Percentiles rank a stretch among this genome's conserved stretches.
phyloP scores from a whole-genome alignment of 176 grass and related monocot genomes.

The Neostapfia colusana region DNA sequence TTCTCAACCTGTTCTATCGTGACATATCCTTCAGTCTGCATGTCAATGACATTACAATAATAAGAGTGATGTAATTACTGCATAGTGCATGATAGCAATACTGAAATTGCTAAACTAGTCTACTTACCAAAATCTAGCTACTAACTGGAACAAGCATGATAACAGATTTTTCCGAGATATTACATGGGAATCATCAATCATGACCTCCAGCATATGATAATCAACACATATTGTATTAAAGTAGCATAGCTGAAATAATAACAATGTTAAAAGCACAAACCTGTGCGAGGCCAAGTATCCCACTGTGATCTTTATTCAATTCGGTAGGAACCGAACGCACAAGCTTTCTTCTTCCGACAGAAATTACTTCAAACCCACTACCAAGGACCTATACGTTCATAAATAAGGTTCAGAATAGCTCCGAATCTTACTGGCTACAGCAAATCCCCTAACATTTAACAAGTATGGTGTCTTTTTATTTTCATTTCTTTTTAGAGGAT shows the following conservation, averaged over 20 bases:
- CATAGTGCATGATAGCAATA: neutral
- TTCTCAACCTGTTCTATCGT: conserved; percentile 72
- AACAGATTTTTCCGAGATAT: neutral
- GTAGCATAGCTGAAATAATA: neutral
- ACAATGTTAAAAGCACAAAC: conserved; percentile 47
- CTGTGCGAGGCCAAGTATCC: conserved; percentile 95
- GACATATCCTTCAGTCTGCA: conserved; percentile 78
- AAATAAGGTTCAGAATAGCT: conserved; percentile 18
- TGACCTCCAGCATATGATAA: neutral
- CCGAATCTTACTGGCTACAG: neutral
- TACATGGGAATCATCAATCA: neutral
- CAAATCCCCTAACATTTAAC: neutral
- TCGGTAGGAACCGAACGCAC: conserved; percentile 91
- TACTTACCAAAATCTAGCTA: conserved; percentile 4
- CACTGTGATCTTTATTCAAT: conserved; percentile 96
- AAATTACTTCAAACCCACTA: conserved; percentile 98
- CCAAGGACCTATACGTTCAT: conserved; percentile 69
- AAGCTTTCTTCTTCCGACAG: conserved; percentile 84
- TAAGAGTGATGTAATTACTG: conserved; percentile 1
- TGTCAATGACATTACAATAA: conserved; percentile 32
- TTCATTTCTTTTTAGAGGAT: neutral
- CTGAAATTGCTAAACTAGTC: neutral
- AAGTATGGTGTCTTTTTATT: neutral
- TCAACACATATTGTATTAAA: neutral
- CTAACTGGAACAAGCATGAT: neutral